A percentile compares a stretch with the other conserved stretches of the same genome.
Conservation (phyloP, 345 rosid species). For the Arabis hirsuta region DNA sequence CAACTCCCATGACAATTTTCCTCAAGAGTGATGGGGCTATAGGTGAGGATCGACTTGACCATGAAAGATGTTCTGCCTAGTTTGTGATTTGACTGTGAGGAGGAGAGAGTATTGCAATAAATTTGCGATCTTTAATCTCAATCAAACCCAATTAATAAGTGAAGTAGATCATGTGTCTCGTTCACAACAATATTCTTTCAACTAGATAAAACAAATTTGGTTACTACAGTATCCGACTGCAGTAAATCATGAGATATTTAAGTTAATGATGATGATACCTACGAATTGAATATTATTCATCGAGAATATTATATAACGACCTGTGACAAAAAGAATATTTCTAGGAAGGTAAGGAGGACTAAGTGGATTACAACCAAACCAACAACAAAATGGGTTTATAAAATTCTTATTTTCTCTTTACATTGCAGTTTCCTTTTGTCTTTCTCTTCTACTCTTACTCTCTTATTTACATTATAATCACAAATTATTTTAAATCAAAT, state of each 20-base stretch:
- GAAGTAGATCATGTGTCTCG: too few relatives aligned
- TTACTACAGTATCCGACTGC: neutral
- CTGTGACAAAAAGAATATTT: neutral
- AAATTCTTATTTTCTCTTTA: neutral
- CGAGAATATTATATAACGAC: neutral
- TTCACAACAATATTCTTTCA: too few relatives aligned
- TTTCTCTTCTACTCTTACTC: constrained; percentile 24
- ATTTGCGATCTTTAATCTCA: too few relatives aligned
- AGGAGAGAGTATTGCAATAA: too few relatives aligned
- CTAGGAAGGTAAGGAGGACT: constrained; percentile 20
- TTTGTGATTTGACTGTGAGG: too few relatives aligned
- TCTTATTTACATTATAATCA: neutral
- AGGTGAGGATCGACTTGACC: too few relatives aligned
- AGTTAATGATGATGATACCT: neutral
- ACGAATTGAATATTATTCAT: constrained; percentile 5
- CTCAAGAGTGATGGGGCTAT: too few relatives aligned
- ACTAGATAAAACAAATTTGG: too few relatives aligned
- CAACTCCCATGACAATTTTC: too few relatives aligned
- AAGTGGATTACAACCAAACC: constrained; percentile 48
- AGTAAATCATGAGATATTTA: neutral
- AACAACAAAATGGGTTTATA: constrained; percentile 32
- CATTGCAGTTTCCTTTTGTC: constrained; percentile 19
- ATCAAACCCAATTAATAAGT: too few relatives aligned
- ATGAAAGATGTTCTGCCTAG: too few relatives aligned
- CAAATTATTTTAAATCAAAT: neutral